Evolutionary conservation across 2,329 filamentous ascomycete species (phyloP).

Genomic region (Pochonia chlamydosporia): DNA sequence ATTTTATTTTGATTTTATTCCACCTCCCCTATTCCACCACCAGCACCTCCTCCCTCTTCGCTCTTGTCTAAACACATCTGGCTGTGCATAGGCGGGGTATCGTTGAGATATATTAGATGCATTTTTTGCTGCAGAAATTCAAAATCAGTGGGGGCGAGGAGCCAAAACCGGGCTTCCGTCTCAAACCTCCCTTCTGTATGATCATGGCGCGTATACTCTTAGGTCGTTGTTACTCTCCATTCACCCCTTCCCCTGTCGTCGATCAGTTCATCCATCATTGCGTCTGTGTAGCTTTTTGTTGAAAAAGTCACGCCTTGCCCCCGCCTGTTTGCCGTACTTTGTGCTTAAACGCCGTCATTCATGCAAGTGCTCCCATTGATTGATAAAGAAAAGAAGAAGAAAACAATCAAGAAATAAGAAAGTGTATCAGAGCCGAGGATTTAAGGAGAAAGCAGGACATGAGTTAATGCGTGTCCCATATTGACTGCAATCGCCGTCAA

Average conservation of each 20-base stretch:
- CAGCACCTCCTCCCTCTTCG: neutral
- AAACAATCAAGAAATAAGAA: neutral
- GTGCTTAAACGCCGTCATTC: conserved; percentile 7
- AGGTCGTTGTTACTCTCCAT: conserved; percentile 4
- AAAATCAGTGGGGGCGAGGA: conserved; percentile 1
- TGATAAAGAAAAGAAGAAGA: conserved; percentile 12
- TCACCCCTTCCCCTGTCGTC: conserved; percentile 1
- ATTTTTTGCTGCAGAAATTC: conserved; percentile 15
- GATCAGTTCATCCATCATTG: neutral
- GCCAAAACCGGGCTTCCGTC: neutral
- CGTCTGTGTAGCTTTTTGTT: conserved; percentile 33
- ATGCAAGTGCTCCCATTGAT: conserved; percentile 3
- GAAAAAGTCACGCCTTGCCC: conserved; percentile 29
- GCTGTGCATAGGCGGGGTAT: conserved; percentile 27
- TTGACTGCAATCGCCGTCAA: conserved; percentile 8
- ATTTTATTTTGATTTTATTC: neutral
- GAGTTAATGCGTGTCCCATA: conserved; percentile 8
- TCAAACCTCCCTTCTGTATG: conserved; percentile 2
- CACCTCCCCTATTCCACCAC: neutral
- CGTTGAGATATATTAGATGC: conserved; percentile 33
- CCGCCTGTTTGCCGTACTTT: conserved; percentile 12
- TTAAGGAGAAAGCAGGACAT: conserved; percentile 1
- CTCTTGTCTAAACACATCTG: conserved; percentile 12
- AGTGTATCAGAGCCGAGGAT: neutral
- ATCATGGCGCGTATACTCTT: conserved; percentile 10